Base-by-base conservation (phyloP, 1,284 basidiomycete genomes). In the Marasmius oreades region DNA sequence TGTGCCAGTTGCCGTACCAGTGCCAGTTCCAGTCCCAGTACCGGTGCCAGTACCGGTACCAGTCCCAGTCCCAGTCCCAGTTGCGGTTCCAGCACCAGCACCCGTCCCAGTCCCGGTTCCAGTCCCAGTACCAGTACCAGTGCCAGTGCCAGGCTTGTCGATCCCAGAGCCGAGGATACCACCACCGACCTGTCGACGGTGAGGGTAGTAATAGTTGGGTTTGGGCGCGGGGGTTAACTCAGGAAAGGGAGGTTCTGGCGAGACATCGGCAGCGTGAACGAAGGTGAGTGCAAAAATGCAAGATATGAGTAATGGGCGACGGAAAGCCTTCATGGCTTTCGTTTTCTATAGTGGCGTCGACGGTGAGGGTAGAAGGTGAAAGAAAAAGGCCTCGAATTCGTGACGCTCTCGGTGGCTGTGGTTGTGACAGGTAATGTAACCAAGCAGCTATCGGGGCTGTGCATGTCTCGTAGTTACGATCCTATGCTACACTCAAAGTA, bases 271-370 rank as follows among this genome's bases (percentile, higher is more conserved):
- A 26, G 26, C 6, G n/a, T 28, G 47, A 50, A 33, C 20, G 23
- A 50, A 31, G 18, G 47, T n/a, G 24, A 50, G n/a, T 50, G 47
- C 47, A 33, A 50, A 26, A 31, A 50, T 18, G 28, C 47, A 50
- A 31, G 47, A 50, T 12, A 50, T 31, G 26, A 50, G 47, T 50
- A 50, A 50, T 31, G 47, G 47, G 24, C 47, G 47, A 50, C 14
- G 31, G 14, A 42, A 42, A 33, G 47, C 47, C 47, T 50, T 50
- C 47, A 50, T 50, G 47, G 26, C 31, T 50, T 31, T 31, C 31
- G n/a, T 26, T 18, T 18, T 28, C 11, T 8, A 11, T 50, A 12
- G 24, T 31, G 14, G 5, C 11, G 12, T 11, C 14, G 26, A 11
- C n/a, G 47, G 14, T 5, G 31, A 50, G 33, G 26, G 31, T 26